These are phyloP conservation scores for Rheum nobile DNA, from an alignment of 148 eudicot species.

Conservation along the genomic window DNA sequence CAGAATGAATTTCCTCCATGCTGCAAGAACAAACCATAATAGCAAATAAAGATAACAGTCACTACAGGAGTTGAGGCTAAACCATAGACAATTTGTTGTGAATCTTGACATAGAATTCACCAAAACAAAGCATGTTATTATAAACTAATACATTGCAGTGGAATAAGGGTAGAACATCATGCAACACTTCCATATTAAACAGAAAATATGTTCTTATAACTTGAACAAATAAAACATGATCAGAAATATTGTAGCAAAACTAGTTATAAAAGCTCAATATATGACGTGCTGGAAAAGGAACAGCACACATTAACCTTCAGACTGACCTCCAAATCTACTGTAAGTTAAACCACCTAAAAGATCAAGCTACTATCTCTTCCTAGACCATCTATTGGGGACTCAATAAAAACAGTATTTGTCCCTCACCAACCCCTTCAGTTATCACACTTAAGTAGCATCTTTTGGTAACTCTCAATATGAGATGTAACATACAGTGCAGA, in stretches of 20 bases:
- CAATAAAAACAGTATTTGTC: neutral
- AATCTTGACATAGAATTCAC: neutral
- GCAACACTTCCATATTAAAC: neutral
- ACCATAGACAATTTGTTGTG: neutral
- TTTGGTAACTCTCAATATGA: neutral
- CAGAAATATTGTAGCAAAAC: neutral
- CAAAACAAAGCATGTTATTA: too few relatives aligned
- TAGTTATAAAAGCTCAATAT: too few relatives aligned
- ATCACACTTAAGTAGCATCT: neutral
- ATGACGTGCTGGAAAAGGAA: too few relatives aligned
- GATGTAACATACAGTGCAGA: neutral
- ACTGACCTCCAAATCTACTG: too few relatives aligned
- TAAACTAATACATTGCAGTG: neutral
- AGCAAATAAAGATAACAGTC: neutral
- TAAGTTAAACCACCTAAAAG: too few relatives aligned
- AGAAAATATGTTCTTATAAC: neutral
- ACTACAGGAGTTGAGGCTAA: neutral
- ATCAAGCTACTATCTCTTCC: neutral
- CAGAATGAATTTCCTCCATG: slow-evolving; percentile 79
- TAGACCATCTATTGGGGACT: neutral
- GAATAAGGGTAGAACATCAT: neutral
- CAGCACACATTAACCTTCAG: too few relatives aligned
- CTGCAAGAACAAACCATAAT: slow-evolving; percentile 20
- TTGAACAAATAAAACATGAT: neutral
- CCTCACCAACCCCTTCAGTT: neutral